Evolutionary conservation across 2,329 filamentous ascomycete species (phyloP).

Genomic region (Myriosclerotinia duriaeana): DNA sequence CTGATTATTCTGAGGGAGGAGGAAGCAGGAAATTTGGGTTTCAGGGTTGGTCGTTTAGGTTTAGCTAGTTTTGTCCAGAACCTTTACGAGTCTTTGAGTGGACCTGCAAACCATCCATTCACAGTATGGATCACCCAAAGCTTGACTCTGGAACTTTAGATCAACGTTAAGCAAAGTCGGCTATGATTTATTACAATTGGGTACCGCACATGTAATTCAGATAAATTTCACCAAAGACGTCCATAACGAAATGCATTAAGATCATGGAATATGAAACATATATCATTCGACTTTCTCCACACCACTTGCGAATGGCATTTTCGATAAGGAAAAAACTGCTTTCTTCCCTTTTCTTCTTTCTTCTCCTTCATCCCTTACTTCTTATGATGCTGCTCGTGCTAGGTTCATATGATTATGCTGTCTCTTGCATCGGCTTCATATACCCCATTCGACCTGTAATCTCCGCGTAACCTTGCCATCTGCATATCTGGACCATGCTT

Average conservation of each 20-base stretch:
- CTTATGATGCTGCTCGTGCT: background rate
- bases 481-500: slow-evolving; percentile 19
- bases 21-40: slow-evolving; percentile 20
- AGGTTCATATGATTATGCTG: slow-evolving; percentile 15
- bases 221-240: background rate
- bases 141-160: slow-evolving; percentile 19
- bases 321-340: background rate
- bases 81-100: background rate
- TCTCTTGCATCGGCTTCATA: background rate
- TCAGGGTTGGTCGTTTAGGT: background rate
- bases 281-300: slow-evolving; percentile 1
- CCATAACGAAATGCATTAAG: background rate
- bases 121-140: background rate
- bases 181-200: background rate
- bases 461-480: slow-evolving; percentile 22
- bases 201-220: background rate
- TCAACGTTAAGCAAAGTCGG: slow-evolving; percentile 16
- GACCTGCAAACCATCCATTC: background rate
- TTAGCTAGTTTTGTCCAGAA: background rate
- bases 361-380: background rate
- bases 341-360: slow-evolving; percentile 1
- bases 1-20: background rate
- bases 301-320: background rate
- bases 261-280: slow-evolving; percentile 6
- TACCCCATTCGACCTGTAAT: slow-evolving; percentile 21